Evolutionary conservation across 2,329 filamentous ascomycete species (phyloP), one percentile per base, ranked within the genome.

Genomic region (Pseudogymnoascus sp.): DNA sequence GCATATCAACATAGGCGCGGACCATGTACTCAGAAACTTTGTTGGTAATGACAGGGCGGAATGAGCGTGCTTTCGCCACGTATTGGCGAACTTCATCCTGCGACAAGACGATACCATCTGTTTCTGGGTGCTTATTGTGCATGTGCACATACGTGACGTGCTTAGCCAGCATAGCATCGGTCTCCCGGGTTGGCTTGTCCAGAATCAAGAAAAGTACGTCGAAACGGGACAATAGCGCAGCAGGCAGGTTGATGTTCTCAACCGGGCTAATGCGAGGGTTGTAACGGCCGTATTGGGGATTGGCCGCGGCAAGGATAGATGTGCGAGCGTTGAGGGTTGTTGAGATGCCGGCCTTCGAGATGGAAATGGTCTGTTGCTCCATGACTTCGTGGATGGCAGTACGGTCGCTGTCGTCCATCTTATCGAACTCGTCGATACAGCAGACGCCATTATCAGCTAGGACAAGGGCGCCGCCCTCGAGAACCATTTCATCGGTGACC

Each of bases 241-340:
- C 95, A n/a, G 95, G 95, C 41, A 99, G 87, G 76, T 99, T 99
- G 78, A 99, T 99, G 77, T 99, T 99, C 76, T 99, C 95, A 25
- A 99, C 93, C 0, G 95, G 95, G 0, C 93, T 97, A 70, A 99
- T 89, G 66, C 92, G 91, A 63, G 95, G 95, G 78, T 99, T 99
- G 81, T 99, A 99, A 66, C 95, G 91, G 67, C 95, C 95, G 72
- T 99, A 99, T 43, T 99, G 84, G 63, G 95, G 95, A 78, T 99
- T 99, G 68, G 95, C 95, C 18, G 95, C 95, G 16, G 95, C 93
- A 14, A 99, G 85, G 71, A 99, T 96, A 0, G 92, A 96, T 18
- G 95, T 97, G 65, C 95, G 88, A 21, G 95, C 95, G 74, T 99
- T 99, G 63, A 99, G 84, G 0, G 93, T 96, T 1, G 95, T 99